Evolutionary conservation across 768 basidiomycete genomes (phyloP).

Genomic region (Suillus brevipes): DNA sequence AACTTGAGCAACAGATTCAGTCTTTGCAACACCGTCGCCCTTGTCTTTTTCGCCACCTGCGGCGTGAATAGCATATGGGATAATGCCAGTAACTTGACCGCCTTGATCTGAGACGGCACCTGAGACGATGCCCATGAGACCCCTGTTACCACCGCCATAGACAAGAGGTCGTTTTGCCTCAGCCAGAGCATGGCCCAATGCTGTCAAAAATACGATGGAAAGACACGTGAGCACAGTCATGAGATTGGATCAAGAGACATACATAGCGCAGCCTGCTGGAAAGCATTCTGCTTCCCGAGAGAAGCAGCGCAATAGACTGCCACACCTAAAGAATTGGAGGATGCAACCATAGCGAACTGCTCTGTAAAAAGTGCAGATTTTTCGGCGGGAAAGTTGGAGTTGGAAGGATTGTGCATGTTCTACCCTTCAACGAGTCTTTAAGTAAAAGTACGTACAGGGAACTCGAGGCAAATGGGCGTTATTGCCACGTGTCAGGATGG

Average conservation of each 20-base stretch:
- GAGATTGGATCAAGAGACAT: slow-evolving; percentile 30
- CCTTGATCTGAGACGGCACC: slow-evolving; percentile 60
- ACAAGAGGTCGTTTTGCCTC: slow-evolving; percentile 61
- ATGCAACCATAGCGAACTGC: slow-evolving; percentile 29
- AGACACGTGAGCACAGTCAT: slow-evolving; percentile 8
- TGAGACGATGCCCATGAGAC: slow-evolving; percentile 87
- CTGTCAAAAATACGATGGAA: slow-evolving; percentile 34
- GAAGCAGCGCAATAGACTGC: slow-evolving; percentile 87
- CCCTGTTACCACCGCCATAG: slow-evolving; percentile 83
- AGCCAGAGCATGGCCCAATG: slow-evolving; percentile 74
- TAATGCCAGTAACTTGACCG: slow-evolving; percentile 74
- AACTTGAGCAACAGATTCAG: slow-evolving; percentile 19
- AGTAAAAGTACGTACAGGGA: slow-evolving; percentile 22
- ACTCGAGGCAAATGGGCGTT: background rate
- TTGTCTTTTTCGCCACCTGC: slow-evolving; percentile 65
- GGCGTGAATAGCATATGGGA: slow-evolving; percentile 73
- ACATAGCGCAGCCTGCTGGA: slow-evolving; percentile 70
- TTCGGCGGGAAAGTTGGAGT: slow-evolving; percentile 6
- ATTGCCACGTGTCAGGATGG: background rate
- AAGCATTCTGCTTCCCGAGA: slow-evolving; percentile 60
- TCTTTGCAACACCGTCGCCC: slow-evolving; percentile 26
- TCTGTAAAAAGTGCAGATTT: slow-evolving; percentile 10
- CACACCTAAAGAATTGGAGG: slow-evolving; percentile 43
- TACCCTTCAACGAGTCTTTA: slow-evolving; percentile 24
- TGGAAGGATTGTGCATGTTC: slow-evolving; percentile 17